These are phyloP conservation scores for Corylus americana DNA, from an alignment of 306 rosid species.

Conservation along the genomic window DNA sequence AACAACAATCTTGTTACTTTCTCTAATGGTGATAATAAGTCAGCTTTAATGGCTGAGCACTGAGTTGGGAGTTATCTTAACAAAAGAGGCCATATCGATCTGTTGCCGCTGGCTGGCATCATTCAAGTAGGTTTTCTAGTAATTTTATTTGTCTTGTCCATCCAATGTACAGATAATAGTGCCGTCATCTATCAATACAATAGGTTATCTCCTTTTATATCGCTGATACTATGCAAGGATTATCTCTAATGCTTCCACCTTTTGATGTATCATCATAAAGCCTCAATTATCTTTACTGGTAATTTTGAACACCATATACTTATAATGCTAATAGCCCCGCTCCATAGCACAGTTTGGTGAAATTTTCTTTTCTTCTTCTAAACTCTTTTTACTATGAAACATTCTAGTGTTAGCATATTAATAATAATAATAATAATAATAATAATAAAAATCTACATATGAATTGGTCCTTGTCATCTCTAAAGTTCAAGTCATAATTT, in stretches of 20 bases:
- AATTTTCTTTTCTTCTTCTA: not conserved
- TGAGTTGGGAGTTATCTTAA: conserved; percentile 33
- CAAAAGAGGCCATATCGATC: conserved; percentile 35
- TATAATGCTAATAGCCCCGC: not conserved
- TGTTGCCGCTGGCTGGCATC: conserved; percentile 31
- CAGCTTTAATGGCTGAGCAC: conserved; percentile 56
- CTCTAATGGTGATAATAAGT: conserved; percentile 59
- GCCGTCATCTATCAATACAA: conserved; percentile 45
- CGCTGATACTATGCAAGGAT: conserved; percentile 29
- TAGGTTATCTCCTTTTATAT: conserved; percentile 31
- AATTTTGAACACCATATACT: conserved; percentile 3
- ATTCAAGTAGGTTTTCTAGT: conserved; percentile 45
- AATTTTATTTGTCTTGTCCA: conserved; percentile 39
- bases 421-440: no score
- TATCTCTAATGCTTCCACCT: conserved; percentile 10
- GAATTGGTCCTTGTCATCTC: not conserved
- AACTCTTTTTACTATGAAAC: not conserved
- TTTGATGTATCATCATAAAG: conserved; percentile 22
- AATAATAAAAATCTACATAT: not conserved
- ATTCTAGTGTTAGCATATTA: not conserved
- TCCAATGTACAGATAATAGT: conserved; percentile 66
- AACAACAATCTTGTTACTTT: conserved; percentile 44
- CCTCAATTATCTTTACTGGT: conserved; percentile 20
- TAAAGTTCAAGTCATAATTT: not conserved
- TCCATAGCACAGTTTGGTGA: not conserved